Evolutionary conservation across 2,329 filamentous ascomycete species (phyloP).

Genomic region (Stachybotrys chartarum): DNA sequence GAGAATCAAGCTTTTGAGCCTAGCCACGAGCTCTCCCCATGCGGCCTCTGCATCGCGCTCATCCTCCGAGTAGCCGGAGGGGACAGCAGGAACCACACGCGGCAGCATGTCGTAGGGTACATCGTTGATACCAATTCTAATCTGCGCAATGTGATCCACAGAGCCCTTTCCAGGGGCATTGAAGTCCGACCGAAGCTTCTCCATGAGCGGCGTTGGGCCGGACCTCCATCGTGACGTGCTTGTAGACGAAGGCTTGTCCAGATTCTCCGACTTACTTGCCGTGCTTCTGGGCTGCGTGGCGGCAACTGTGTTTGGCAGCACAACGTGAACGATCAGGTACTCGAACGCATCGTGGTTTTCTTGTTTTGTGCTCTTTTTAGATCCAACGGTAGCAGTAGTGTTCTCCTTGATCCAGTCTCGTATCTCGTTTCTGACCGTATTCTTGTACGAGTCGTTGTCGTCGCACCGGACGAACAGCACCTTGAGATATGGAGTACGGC

Average conservation of each 20-base stretch:
- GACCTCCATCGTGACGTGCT: slow-evolving; percentile 69
- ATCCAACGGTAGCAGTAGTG: slow-evolving; percentile 50
- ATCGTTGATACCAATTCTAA: slow-evolving; percentile 68
- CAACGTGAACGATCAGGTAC: slow-evolving; percentile 90
- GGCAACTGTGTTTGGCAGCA: slow-evolving; percentile 77
- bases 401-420: slow-evolving; percentile 87
- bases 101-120: slow-evolving; percentile 59
- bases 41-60: slow-evolving; percentile 73
- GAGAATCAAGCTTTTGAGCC: slow-evolving; percentile 81
- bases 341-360: slow-evolving; percentile 97
- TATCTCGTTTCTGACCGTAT: slow-evolving; percentile 66
- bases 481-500: slow-evolving; percentile 90
- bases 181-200: slow-evolving; percentile 87
- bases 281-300: slow-evolving; percentile 67
- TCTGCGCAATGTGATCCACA: slow-evolving; percentile 74
- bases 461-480: slow-evolving; percentile 85
- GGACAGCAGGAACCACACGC: slow-evolving; percentile 54
- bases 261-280: slow-evolving; percentile 42
- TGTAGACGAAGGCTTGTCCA: slow-evolving; percentile 58
- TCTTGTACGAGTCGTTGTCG: slow-evolving; percentile 91
- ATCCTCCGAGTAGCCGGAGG: slow-evolving; percentile 60
- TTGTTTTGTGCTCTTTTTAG: slow-evolving; percentile 53
- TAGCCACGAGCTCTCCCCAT: slow-evolving; percentile 77
- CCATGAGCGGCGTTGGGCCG: slow-evolving; percentile 73
- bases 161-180: slow-evolving; percentile 64